phyloP scores from a whole-genome alignment of 495 filamentous ascomycete species.

The Schizothecium vesticola region DNA sequence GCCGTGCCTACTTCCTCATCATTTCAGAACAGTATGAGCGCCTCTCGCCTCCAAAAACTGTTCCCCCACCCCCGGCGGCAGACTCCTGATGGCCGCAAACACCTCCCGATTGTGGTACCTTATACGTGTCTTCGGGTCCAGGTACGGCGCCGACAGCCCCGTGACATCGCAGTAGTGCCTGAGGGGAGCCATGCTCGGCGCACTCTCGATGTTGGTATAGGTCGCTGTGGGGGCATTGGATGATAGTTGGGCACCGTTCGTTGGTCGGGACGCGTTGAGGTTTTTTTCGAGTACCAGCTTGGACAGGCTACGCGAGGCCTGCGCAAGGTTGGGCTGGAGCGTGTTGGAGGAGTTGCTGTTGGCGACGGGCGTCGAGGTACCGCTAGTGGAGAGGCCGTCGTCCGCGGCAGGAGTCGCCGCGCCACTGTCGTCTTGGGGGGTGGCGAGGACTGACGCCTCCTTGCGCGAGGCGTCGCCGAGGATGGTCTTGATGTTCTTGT shows the following conservation, averaged over 20 bases:
- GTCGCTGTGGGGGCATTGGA: conserved; percentile 69
- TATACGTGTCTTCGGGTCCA: conserved; percentile 87
- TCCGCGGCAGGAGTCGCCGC: conserved; percentile 62
- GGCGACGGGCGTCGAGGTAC: conserved; percentile 54
- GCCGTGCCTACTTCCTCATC: background rate
- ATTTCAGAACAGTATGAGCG: conserved; percentile 87
- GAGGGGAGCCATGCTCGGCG: conserved; percentile 71
- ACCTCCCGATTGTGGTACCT: conserved; percentile 87
- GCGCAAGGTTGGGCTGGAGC: conserved; percentile 65
- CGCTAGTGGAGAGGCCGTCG: conserved; percentile 50
- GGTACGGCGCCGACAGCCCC: conserved; percentile 79
- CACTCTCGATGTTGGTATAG: conserved; percentile 91
- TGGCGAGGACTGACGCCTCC: conserved; percentile 70
- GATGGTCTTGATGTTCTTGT: conserved; percentile 97
- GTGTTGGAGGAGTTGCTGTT: conserved; percentile 21
- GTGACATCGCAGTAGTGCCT: conserved; percentile 93
- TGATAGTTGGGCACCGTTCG: conserved; percentile 24
- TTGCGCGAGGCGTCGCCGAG: conserved; percentile 83
- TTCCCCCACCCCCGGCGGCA: conserved; percentile 77
- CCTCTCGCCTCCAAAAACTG: conserved; percentile 82
- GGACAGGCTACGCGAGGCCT: conserved; percentile 76
- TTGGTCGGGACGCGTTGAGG: conserved; percentile 21
- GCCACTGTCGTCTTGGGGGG: conserved; percentile 72
- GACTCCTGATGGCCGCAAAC: conserved; percentile 67
- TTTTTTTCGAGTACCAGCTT: conserved; percentile 77